Percentiles rank a stretch among this genome's conserved stretches.
Conservation (phyloP, 1,284 basidiomycete genomes). For the Mrakiaceae sp. region DNA sequence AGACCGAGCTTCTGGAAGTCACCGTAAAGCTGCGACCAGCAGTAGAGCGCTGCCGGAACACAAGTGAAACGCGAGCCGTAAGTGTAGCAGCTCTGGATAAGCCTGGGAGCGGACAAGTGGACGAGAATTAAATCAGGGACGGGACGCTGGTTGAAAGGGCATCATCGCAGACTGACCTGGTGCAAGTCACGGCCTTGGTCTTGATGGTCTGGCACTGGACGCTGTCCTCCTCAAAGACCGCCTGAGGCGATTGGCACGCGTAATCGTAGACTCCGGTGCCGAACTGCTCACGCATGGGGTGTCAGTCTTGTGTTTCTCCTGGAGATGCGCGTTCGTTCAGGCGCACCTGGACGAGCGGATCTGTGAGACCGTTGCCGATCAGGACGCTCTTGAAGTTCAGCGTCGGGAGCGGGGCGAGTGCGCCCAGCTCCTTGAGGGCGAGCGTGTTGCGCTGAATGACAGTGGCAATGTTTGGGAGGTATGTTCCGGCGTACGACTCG, state of each 20-base stretch:
- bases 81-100: conserved; percentile 29
- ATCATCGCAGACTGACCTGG: conserved; percentile 24
- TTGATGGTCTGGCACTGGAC: conserved; percentile 32
- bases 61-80: conserved; percentile 42
- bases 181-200: conserved; percentile 32
- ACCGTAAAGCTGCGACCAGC: conserved; percentile 40
- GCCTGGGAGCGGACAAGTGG: neutral
- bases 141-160: neutral
- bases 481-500: conserved; percentile 58
- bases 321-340: neutral
- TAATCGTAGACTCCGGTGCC: conserved; percentile 40
- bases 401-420: conserved; percentile 37
- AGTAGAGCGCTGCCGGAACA: conserved; percentile 40
- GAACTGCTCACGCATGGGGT: conserved; percentile 40
- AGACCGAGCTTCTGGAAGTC: conserved; percentile 40
- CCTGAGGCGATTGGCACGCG: conserved; percentile 31
- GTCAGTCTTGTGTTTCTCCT: too few species aligned
- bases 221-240: conserved; percentile 30
- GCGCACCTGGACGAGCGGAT: conserved; percentile 56
- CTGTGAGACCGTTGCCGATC: conserved; percentile 53
- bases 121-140: neutral
- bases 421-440: conserved; percentile 6
- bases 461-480: conserved; percentile 44
- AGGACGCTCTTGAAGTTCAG: conserved; percentile 70
- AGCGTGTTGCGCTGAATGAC: conserved; percentile 42